Evolutionary conservation across 208 protist species (phyloP).

Genomic region (Crithidia fasciculata): DNA sequence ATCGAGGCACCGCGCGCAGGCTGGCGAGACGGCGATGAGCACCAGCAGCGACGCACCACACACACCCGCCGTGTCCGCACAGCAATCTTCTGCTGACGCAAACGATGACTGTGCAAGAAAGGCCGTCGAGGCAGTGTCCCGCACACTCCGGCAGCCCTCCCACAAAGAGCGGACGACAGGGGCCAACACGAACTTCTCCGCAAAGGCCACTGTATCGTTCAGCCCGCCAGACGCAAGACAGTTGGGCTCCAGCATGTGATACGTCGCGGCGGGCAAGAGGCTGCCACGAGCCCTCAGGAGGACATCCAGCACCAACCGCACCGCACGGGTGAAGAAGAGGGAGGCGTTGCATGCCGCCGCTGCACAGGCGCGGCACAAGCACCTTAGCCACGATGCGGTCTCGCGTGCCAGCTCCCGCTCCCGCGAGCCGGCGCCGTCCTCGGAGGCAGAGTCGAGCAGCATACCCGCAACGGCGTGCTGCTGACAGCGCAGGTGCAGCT

Average conservation of each 20-base stretch:
- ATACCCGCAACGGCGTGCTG: constrained; percentile 19
- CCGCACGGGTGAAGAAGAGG: constrained; percentile 17
- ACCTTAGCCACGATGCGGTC: constrained; percentile 15
- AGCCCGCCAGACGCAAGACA: neutral
- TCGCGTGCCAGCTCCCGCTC: constrained; percentile 21
- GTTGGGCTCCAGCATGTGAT: constrained; percentile 10
- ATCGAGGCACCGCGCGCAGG: constrained; percentile 29
- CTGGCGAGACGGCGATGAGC: constrained; percentile 27
- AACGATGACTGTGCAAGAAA: neutral
- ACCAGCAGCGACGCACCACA: constrained; percentile 13
- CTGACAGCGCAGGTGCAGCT: constrained; percentile 32
- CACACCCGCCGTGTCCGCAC: neutral
- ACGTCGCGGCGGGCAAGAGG: constrained; percentile 22
- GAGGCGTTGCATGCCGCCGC: neutral
- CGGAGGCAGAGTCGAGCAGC: constrained; percentile 19
- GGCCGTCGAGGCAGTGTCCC: neutral
- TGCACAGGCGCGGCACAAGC: neutral
- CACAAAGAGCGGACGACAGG: constrained; percentile 18
- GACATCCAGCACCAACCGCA: constrained; percentile 25
- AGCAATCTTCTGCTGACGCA: neutral
- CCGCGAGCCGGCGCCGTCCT: constrained; percentile 10
- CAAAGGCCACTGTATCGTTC: constrained; percentile 13
- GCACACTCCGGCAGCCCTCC: constrained; percentile 8
- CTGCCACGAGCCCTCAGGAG: constrained; percentile 22
- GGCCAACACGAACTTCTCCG: constrained; percentile 5